Percentiles rank a stretch among this genome's conserved stretches.
Conservation (phyloP, 768 basidiomycete species). For the Termitomyces eurrhizus region DNA sequence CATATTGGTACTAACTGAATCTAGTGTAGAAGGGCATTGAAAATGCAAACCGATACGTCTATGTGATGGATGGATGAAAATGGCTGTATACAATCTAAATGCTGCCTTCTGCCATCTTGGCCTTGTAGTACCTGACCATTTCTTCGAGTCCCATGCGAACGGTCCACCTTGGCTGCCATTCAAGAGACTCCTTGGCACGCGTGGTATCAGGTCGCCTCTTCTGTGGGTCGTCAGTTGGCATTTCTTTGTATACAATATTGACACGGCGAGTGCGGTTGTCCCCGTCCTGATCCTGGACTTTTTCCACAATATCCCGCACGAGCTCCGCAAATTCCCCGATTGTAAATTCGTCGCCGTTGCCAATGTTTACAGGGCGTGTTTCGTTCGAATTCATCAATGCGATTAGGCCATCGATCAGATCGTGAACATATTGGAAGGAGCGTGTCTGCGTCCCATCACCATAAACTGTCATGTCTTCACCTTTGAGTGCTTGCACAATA, state of each 20-base stretch:
- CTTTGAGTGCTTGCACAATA: slow-evolving; percentile 94
- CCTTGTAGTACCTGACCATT: slow-evolving; percentile 92
- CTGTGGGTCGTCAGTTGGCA: slow-evolving; percentile 93
- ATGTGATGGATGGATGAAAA: not conserved
- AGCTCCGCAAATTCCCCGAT: slow-evolving; percentile 92
- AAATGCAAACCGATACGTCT: not conserved
- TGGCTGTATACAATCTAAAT: slow-evolving; percentile 34
- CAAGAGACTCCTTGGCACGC: slow-evolving; percentile 76
- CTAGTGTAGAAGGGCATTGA: not conserved
- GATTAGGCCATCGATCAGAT: slow-evolving; percentile 91
- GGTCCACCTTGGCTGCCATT: slow-evolving; percentile 93
- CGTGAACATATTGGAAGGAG: slow-evolving; percentile 98
- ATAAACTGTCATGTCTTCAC: slow-evolving; percentile 96
- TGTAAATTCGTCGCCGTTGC: slow-evolving; percentile 93
- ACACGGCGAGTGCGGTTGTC: slow-evolving; percentile 45
- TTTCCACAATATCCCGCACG: slow-evolving; percentile 89
- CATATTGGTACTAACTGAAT: not conserved
- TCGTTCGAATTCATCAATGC: slow-evolving; percentile 94
- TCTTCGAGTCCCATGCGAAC: slow-evolving; percentile 92
- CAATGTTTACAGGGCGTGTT: slow-evolving; percentile 94
- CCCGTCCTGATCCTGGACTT: slow-evolving; percentile 86
- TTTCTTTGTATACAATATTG: slow-evolving; percentile 71
- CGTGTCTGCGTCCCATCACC: slow-evolving; percentile 92
- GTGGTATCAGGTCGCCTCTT: slow-evolving; percentile 91
- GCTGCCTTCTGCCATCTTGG: slow-evolving; percentile 83